Evolutionary conservation across 257 asterid species (phyloP), one percentile per base, ranked within the genome.

Genomic region (Gentiana macrophylla): DNA sequence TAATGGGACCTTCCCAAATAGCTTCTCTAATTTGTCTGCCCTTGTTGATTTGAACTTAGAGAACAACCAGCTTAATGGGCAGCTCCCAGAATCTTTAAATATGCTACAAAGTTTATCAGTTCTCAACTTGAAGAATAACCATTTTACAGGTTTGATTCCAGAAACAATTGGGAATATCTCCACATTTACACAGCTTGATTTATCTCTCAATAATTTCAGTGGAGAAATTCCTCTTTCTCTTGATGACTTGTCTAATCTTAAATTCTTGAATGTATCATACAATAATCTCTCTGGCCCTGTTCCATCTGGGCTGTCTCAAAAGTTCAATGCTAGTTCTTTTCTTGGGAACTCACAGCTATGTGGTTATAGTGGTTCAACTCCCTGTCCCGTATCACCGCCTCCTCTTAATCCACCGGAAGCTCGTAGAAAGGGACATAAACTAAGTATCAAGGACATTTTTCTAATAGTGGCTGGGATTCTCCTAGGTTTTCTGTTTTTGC

Each of bases 201-300:
- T 91, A 37, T 71, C 94, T 10, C 65, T 70, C 5, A 91, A 91
- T 67, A 66, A 71, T 56, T 60, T 91, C 43, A 74, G 53, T 60
- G 98, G 86, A 53, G 84, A 81, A 62, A 85, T 92, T 50, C 94
- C 98, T 32, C 12, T 37, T 61, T 78, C 90, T 58, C 55, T 85
- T 1, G 90, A 77, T 13, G 77, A 76, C 53, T 72, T 88, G 48
- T 80, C 81, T 2, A 75, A 62, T 70, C 91, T 92, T 15, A 66
- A 34, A 11, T 69, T 76, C 12, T 92, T 92, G 60, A 92, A 86
- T 61, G 85, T 85, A 51, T 92, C 99, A 0, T 85, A 81, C 35
- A 92, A 92, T 70, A 80, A 81, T 37, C 88, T 92, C 11, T 80
- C 94, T 8, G 97, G 99, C 6, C 70, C 77, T 11, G 94, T 88